These are phyloP conservation scores for Dactylonectria macrodidyma DNA, from an alignment of 2,329 filamentous ascomycete species.

Conservation along the genomic window DNA sequence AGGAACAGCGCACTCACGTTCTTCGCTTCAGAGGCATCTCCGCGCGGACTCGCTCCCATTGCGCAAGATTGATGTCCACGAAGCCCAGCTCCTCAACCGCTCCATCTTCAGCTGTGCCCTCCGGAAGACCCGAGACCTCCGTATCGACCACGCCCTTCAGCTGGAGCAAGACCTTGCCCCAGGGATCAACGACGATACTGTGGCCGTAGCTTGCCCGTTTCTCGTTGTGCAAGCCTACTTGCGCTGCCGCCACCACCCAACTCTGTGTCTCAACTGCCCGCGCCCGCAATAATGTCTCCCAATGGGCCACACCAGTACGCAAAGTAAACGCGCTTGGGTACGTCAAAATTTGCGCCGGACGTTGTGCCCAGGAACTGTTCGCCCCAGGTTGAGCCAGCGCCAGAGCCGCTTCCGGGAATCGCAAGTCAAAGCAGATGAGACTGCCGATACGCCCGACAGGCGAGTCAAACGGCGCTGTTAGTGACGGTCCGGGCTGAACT, in stretches of 20 bases:
- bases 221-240: slow-evolving; percentile 79
- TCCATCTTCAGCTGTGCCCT: slow-evolving; percentile 52
- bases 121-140: slow-evolving; percentile 45
- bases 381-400: slow-evolving; percentile 67
- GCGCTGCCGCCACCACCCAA: slow-evolving; percentile 89
- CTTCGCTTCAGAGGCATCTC: slow-evolving; percentile 68
- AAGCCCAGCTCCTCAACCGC: slow-evolving; percentile 65
- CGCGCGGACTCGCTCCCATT: slow-evolving; percentile 63
- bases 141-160: slow-evolving; percentile 69
- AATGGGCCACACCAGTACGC: slow-evolving; percentile 87
- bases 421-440: slow-evolving; percentile 91
- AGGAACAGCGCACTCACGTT: slow-evolving; percentile 59
- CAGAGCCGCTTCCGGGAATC: slow-evolving; percentile 84
- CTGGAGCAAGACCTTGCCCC: slow-evolving; percentile 82
- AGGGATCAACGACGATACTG: slow-evolving; percentile 88
- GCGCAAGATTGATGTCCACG: slow-evolving; percentile 66
- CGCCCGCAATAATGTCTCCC: slow-evolving; percentile 83
- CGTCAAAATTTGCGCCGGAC: slow-evolving; percentile 79
- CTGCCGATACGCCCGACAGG: slow-evolving; percentile 82
- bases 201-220: slow-evolving; percentile 88
- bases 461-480: slow-evolving; percentile 81
- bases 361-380: slow-evolving; percentile 48
- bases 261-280: slow-evolving; percentile 91
- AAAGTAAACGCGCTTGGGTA: slow-evolving; percentile 95
- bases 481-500: slow-evolving; percentile 76